Conservation (phyloP, 75 land plant genomes). For the Pinus albicaulis region DNA sequence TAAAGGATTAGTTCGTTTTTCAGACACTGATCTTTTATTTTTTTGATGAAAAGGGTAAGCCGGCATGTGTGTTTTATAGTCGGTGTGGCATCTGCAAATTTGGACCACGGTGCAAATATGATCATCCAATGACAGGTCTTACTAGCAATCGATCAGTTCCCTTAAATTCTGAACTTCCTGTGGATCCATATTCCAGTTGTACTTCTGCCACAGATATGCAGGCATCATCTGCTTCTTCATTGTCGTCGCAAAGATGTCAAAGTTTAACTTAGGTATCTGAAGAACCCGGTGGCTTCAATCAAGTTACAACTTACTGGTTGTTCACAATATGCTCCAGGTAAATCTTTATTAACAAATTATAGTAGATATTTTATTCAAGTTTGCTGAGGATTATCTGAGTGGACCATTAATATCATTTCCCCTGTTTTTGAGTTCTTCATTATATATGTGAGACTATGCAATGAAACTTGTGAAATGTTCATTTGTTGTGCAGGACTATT, state of each 20-base stretch:
- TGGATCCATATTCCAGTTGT: neutral
- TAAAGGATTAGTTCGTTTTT: no score
- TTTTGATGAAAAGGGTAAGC: no score
- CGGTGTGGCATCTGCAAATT: slow-evolving; percentile 86
- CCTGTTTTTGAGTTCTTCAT: neutral
- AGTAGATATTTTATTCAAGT: no score
- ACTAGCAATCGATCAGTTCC: slow-evolving; percentile 28
- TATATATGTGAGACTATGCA: neutral
- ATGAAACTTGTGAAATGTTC: neutral
- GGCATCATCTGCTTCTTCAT: neutral
- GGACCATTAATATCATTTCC: neutral
- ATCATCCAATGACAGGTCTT: slow-evolving; percentile 58
- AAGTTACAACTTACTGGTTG: neutral
- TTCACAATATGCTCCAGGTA: neutral
- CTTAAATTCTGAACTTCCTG: slow-evolving; percentile 33
- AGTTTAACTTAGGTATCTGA: neutral
- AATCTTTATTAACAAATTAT: neutral
- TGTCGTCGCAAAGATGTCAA: neutral
- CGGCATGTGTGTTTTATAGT: slow-evolving; percentile 51
- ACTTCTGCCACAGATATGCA: neutral
- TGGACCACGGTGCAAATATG: slow-evolving; percentile 93
- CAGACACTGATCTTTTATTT: no score
- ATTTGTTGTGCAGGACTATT: neutral
- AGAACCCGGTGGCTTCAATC: neutral
- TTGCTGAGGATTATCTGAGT: neutral